These are phyloP conservation scores for Fusarium palustre DNA, from an alignment of 2,329 filamentous ascomycete species.

Conservation along the genomic window DNA sequence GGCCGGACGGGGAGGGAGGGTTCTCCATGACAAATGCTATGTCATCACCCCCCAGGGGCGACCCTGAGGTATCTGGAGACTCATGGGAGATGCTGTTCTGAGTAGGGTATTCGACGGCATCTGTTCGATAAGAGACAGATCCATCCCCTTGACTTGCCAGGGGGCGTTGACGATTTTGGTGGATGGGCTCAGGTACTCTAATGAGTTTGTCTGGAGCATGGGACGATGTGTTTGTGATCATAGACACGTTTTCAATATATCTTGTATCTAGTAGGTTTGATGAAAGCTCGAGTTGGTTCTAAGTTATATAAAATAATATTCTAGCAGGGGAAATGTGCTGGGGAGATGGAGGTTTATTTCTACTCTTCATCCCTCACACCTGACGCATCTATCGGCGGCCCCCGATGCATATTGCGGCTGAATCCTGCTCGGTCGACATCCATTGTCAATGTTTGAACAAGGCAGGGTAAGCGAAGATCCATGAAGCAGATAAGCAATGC, in stretches of 20 bases:
- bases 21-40: constrained; percentile 41
- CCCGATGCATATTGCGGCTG: constrained; percentile 45
- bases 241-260: constrained; percentile 27
- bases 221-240: constrained; percentile 35
- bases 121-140: constrained; percentile 34
- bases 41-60: constrained; percentile 44
- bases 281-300: constrained; percentile 13
- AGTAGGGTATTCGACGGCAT: constrained; percentile 38
- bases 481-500: constrained; percentile 31
- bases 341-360: constrained; percentile 35
- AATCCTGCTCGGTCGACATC: constrained; percentile 40
- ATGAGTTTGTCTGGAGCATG: constrained; percentile 52
- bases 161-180: constrained; percentile 51
- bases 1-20: constrained; percentile 22
- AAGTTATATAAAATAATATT: background rate
- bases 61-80: constrained; percentile 39
- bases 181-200: constrained; percentile 49
- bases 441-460: constrained; percentile 18
- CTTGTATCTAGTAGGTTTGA: constrained; percentile 32
- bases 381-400: constrained; percentile 32
- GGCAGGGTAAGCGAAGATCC: constrained; percentile 27
- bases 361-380: constrained; percentile 27
- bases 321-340: background rate
- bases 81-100: constrained; percentile 10
- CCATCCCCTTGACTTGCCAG: constrained; percentile 49